Evolutionary conservation across 2,329 filamentous ascomycete species (phyloP), one percentile per base, ranked within the genome.

Genomic region (Parascedosporium putredinis): DNA sequence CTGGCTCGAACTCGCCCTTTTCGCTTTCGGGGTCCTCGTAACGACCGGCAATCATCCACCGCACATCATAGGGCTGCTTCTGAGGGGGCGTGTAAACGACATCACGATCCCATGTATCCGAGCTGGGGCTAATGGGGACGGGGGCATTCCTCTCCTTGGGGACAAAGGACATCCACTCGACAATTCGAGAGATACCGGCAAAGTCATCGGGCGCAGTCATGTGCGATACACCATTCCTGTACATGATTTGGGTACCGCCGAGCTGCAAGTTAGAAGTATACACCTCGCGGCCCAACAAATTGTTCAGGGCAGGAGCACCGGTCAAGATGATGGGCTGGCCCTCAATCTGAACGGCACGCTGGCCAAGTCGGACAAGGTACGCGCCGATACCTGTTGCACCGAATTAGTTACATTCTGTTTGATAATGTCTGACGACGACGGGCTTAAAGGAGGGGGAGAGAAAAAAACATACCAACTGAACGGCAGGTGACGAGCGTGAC

Each of bases 231-330:
- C 93, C 93, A 67, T 98, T 98, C 73, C 88, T 90, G 81, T 98
- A 97, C 93, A 98, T 98, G 78, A 98, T 98, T 71, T 98, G 93
- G n/a, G 93, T 98, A 60, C 93, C 93, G 82, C 93, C 93, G 56
- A 98, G 88, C 75, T 98, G 93, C 63, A 98, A 72, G 78, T 98
- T 98, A 53, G 93, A 97, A 22, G 93, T 96, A 74, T 98, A 98
- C 25, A 98, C 91, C 70, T 98, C 93, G 59, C 94, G 89, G 62
- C 93, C 93, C 53, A 98, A 82, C 60, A 98, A 77, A 74, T 97
- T 98, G 81, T 98, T 98, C 67, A 98, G 85, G 52, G 93, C 93
- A 56, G 88, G 88, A 45, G 93, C 93, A 79, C 93, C 93, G 60
- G 93, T 98, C 55, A 98, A 81, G 62, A 98, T 98, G 67, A 98